Percentiles rank a stretch among this genome's conserved stretches.
phyloP scores from a whole-genome alignment of 371 early-diverging fungal species.

The Smittium culicis region DNA sequence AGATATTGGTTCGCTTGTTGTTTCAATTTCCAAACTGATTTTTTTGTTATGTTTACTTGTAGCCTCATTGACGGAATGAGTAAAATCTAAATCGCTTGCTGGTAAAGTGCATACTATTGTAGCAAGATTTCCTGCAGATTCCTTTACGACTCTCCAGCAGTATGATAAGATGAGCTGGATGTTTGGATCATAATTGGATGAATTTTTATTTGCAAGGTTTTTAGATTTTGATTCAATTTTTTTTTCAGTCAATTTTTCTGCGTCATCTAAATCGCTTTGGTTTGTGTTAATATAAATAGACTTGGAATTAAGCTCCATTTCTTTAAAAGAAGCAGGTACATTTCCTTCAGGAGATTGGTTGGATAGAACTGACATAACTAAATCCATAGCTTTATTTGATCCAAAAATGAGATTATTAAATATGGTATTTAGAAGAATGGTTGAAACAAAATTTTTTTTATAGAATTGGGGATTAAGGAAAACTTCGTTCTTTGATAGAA shows the following conservation, averaged over 20 bases:
- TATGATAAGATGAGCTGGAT: constrained; percentile 76
- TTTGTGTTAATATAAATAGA: constrained; percentile 32
- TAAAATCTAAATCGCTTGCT: constrained; percentile 24
- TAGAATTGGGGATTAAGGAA: constrained; percentile 12
- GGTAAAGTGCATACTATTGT: constrained; percentile 18
- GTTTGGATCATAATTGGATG: constrained; percentile 36
- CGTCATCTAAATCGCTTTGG: constrained; percentile 21
- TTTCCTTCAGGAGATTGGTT: constrained; percentile 74
- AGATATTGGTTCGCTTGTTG: neutral
- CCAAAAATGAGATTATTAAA: neutral
- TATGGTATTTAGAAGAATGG: neutral
- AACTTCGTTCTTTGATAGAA: neutral
- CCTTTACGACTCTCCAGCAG: constrained; percentile 87
- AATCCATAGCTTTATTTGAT: constrained; percentile 34
- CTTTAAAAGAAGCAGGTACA: constrained; percentile 52
- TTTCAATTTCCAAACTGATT: constrained; percentile 12
- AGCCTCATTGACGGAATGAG: no score
- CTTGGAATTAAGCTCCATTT: constrained; percentile 54
- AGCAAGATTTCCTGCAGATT: constrained; percentile 45
- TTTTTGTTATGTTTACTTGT: constrained; percentile 14
- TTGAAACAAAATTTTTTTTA: constrained; percentile 3
- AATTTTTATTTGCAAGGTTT: neutral
- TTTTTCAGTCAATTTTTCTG: constrained; percentile 18
- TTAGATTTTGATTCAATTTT: neutral
- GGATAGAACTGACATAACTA: constrained; percentile 52